A percentile compares a stretch with the other conserved stretches of the same genome.
Conservation (phyloP, 2,329 filamentous ascomycete genomes). For the Emergomyces pasteurianus region DNA sequence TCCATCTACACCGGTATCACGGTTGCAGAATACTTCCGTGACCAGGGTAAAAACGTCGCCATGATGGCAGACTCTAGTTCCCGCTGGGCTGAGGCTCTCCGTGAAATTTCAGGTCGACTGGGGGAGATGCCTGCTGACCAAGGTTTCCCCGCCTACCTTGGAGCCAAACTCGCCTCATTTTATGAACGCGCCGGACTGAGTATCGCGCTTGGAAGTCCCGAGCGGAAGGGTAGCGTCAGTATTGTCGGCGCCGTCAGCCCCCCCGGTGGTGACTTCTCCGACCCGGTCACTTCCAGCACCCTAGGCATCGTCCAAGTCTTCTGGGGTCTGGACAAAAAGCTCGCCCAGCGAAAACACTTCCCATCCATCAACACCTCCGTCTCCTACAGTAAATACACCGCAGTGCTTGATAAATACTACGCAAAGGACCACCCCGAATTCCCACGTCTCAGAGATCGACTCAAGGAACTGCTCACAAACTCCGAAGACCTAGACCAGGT, state of each 20-base stretch:
- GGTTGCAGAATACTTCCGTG: conserved; percentile 91
- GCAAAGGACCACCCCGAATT: conserved; percentile 90
- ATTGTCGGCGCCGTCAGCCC: conserved; percentile 97
- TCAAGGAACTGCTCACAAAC: conserved; percentile 85
- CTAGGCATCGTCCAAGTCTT: conserved; percentile 98
- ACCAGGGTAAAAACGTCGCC: conserved; percentile 91
- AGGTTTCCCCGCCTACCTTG: conserved; percentile 95
- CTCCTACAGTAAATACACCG: conserved; percentile 96
- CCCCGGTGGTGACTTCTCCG: conserved; percentile 96
- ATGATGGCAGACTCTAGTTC: conserved; percentile 99
- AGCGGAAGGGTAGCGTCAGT: conserved; percentile 82
- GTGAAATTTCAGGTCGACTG: conserved; percentile 95
- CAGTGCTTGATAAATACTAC: conserved; percentile 81
- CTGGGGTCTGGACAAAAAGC: conserved; percentile 99
- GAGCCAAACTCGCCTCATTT: conserved; percentile 95
- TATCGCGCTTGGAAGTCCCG: conserved; percentile 73
- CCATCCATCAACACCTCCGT: conserved; percentile 91
- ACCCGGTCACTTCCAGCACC: conserved; percentile 88
- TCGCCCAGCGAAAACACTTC: conserved; percentile 98
- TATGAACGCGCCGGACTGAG: conserved; percentile 95
- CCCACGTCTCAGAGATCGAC: conserved; percentile 79
- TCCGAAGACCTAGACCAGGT: conserved; percentile 98
- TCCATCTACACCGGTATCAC: conserved; percentile 98
- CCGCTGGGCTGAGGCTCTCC: conserved; percentile 94
- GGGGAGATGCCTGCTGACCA: conserved; percentile 99